Evolutionary conservation across 306 rosid genomes (phyloP), one percentile per base, ranked within the genome.

Genomic region (Cyamopsis tetragonoloba): DNA sequence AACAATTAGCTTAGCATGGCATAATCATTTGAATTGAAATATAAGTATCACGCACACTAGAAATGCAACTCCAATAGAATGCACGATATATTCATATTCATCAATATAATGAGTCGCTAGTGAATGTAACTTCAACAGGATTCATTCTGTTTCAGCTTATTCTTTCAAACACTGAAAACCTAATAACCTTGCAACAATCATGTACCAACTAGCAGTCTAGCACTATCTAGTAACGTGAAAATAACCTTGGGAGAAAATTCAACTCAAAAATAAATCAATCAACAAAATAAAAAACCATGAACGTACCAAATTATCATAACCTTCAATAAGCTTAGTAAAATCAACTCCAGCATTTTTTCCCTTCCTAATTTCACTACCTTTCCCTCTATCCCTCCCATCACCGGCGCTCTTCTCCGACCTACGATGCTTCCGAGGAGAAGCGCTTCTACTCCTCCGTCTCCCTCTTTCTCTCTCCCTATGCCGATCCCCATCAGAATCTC

Each of bases 291-390:
- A 28, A 12, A 47, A 15, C 4, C 2, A 6, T 7, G 53, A 66
- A 59, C 64, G 13, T 80, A 90, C 99, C 99, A 93, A 88, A 32
- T 64, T 70, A 1, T 85, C 87, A 66, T 88, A 90, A 75, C 92
- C 97, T 42, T 75, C 48, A 60, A 93, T 88, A 49, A 93, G 42
- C 51, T 72, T 76, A 0, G 85, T 79, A 77, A 77, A 83, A 76
- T 86, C 92, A 68, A 68, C 63, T 24, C 15, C 82, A 27, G 72
- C 81, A 65, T 43, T 74, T 72, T 67, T 87, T 78, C 78, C 84
- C 59, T 77, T 86, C 11, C 46, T 65, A 50, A 22, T 18, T 55
- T 74, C 80, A 66, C 74, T 47, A 22, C 2, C 54, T 63, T 54
- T 66, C 68, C 78, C 62, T 62, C 72, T 70, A 22, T 58, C 68